Conservation (phyloP, 805 yeast genomes). For the Torulaspora gathmanii region DNA sequence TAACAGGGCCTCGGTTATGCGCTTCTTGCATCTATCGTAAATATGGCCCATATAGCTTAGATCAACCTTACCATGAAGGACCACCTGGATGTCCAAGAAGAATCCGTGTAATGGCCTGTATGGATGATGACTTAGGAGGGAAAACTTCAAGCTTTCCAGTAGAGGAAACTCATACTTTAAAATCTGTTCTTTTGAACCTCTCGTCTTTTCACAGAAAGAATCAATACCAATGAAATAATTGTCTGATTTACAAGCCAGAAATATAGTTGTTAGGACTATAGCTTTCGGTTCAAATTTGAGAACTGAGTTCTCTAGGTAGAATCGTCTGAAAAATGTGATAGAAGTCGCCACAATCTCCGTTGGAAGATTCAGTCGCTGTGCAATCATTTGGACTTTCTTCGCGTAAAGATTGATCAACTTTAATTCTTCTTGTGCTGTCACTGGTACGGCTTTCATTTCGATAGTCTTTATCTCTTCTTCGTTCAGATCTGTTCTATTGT, state of each 20-base stretch:
- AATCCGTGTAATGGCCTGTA: constrained; percentile 89
- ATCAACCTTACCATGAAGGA: constrained; percentile 44
- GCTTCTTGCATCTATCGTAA: constrained; percentile 64
- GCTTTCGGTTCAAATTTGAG: constrained; percentile 86
- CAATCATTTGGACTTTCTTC: constrained; percentile 62
- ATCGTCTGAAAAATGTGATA: constrained; percentile 70
- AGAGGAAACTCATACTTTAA: constrained; percentile 75
- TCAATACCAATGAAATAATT: constrained; percentile 84
- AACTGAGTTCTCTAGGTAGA: constrained; percentile 73
- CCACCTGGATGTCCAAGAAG: constrained; percentile 78
- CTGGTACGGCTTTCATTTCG: constrained; percentile 37
- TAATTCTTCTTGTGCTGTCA: constrained; percentile 66
- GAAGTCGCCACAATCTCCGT: constrained; percentile 89
- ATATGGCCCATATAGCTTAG: constrained; percentile 57
- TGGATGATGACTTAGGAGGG: constrained; percentile 84
- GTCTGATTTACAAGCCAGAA: constrained; percentile 89
- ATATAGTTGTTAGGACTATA: constrained; percentile 74
- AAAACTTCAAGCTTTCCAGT: constrained; percentile 68
- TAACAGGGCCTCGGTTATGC: constrained; percentile 62
- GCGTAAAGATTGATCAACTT: constrained; percentile 66
- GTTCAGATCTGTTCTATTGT: constrained; percentile 30
- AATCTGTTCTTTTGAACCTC: constrained; percentile 62
- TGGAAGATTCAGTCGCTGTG: constrained; percentile 73
- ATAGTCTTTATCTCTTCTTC: constrained; percentile 31
- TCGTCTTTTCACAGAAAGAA: constrained; percentile 67